Evolutionary conservation across 208 protist genomes (phyloP).

Genomic region (Balamuthia mandrillaris): DNA sequence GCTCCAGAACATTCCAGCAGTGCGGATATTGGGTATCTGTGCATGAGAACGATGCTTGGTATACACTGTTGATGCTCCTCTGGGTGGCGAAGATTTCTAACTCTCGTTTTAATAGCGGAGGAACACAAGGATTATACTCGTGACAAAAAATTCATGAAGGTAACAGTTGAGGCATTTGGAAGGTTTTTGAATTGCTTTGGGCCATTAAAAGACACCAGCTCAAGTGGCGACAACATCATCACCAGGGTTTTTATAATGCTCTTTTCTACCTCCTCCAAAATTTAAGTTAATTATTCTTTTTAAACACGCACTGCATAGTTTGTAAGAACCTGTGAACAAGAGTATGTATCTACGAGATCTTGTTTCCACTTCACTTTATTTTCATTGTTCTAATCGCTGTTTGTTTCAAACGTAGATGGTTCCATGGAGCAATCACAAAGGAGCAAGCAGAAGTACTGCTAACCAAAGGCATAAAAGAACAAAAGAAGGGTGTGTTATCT

Average conservation of each 20-base stretch:
- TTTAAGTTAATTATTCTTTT: neutral
- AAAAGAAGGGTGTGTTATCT: neutral
- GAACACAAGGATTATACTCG: neutral
- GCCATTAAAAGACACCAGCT: neutral
- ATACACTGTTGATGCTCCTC: neutral
- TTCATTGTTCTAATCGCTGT: too few species aligned
- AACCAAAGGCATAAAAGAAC: neutral
- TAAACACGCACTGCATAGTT: neutral
- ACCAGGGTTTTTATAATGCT: neutral
- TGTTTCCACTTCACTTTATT: too few species aligned
- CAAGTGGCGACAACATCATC: conserved; percentile 19
- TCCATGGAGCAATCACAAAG: neutral
- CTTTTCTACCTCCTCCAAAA: neutral
- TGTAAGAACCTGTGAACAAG: neutral
- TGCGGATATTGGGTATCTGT: neutral
- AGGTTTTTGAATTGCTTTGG: conserved; percentile 11
- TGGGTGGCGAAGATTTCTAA: neutral
- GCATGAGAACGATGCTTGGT: neutral
- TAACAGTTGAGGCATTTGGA: conserved; percentile 5
- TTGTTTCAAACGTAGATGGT: too few species aligned
- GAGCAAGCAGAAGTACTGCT: neutral
- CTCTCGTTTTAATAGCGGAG: neutral
- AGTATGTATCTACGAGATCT: too few species aligned
- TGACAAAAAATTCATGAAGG: conserved; percentile 4
- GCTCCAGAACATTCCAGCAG: neutral